Conservation (phyloP, 805 yeast species). For the Isabelozyma rhagii region DNA sequence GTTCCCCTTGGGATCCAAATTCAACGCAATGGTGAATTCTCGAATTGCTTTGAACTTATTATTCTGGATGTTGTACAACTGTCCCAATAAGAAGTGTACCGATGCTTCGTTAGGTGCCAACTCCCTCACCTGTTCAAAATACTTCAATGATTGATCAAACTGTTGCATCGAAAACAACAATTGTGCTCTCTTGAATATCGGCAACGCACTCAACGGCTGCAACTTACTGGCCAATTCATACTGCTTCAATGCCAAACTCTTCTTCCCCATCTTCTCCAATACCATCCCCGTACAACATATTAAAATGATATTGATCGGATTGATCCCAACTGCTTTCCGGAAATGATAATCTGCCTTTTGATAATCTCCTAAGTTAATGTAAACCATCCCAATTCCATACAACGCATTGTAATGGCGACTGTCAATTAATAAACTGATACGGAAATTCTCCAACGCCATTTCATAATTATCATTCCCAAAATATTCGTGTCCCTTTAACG, state of each 20-base stretch:
- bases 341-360: constrained; percentile 83
- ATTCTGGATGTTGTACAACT: constrained; percentile 72
- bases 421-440: constrained; percentile 74
- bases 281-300: constrained; percentile 95
- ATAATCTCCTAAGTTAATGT: constrained; percentile 79
- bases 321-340: constrained; percentile 80
- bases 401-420: constrained; percentile 88
- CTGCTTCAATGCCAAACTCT: constrained; percentile 71
- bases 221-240: constrained; percentile 79
- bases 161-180: constrained; percentile 67
- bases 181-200: constrained; percentile 87
- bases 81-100: constrained; percentile 87
- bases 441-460: constrained; percentile 78
- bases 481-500: constrained; percentile 91
- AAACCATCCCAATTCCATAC: constrained; percentile 95
- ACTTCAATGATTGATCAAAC: constrained; percentile 67
- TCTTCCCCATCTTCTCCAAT: constrained; percentile 68
- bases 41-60: constrained; percentile 75
- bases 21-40: constrained; percentile 84
- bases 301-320: constrained; percentile 85
- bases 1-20: constrained; percentile 88
- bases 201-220: constrained; percentile 83
- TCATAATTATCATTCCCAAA: constrained; percentile 87
- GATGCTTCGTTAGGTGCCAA: constrained; percentile 94
- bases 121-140: constrained; percentile 67